Evolutionary conservation across 352 stramenopile genomes (phyloP).

Genomic region (Phytophthora ohioensis): DNA sequence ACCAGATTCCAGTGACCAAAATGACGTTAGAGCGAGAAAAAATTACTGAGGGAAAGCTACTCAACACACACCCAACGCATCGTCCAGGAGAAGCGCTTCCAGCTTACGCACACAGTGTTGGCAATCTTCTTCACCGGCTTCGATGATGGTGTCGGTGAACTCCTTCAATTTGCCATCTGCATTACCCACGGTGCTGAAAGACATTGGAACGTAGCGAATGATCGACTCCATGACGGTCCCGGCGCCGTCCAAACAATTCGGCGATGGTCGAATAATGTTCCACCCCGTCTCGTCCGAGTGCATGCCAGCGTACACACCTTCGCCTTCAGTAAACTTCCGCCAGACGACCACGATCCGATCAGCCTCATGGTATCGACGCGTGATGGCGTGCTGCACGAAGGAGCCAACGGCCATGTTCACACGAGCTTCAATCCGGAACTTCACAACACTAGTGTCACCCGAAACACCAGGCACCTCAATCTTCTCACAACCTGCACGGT

Average conservation of each 20-base stretch:
- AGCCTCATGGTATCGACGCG: constrained; percentile 47
- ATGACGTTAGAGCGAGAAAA: too few relatives aligned
- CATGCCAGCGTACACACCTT: constrained; percentile 47
- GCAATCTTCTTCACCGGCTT: constrained; percentile 33
- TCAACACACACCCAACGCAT: constrained; percentile 29
- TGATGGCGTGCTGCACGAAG: constrained; percentile 40
- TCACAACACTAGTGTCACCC: constrained; percentile 39
- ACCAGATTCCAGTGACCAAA: too few relatives aligned
- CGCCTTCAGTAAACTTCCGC: constrained; percentile 51
- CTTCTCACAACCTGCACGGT: constrained; percentile 20
- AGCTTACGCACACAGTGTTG: constrained; percentile 13
- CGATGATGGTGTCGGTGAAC: constrained; percentile 27
- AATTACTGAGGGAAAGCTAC: too few relatives aligned
- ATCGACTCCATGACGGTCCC: constrained; percentile 31
- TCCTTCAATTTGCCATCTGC: constrained; percentile 17
- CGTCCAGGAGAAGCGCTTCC: constrained; percentile 31
- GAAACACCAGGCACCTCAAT: constrained; percentile 27
- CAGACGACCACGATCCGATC: constrained; percentile 62
- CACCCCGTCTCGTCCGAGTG: constrained; percentile 69
- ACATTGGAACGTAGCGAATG: constrained; percentile 36
- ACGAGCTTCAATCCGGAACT: constrained; percentile 23
- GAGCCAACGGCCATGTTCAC: constrained; percentile 8
- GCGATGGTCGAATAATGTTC: constrained; percentile 37
- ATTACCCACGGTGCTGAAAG: constrained; percentile 20
- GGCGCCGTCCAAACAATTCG: constrained; percentile 2